Evolutionary conservation across 164 flowering plant genomes (phyloP).

Genomic region (Warburgia ugandensis): DNA sequence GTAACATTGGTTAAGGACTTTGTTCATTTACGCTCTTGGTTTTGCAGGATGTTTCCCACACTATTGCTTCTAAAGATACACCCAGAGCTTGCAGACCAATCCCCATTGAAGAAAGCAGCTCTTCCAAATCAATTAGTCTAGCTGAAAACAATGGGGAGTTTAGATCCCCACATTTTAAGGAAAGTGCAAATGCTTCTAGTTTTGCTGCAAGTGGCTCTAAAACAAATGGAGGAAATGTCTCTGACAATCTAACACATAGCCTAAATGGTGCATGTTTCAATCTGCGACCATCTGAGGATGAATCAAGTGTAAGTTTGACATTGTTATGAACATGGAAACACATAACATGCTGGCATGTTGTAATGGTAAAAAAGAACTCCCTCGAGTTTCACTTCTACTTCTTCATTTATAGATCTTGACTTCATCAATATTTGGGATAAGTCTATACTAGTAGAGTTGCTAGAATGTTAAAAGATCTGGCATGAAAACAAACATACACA

Average conservation of each 20-base stretch:
- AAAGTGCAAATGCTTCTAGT: constrained; percentile 23
- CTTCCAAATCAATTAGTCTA: constrained; percentile 40
- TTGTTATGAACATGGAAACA: neutral
- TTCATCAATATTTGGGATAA: too few relatives aligned
- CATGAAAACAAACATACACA: too few relatives aligned
- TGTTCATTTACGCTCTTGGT: constrained; percentile 2
- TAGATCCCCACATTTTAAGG: constrained; percentile 25
- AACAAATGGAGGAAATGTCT: constrained; percentile 17
- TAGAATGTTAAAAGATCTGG: too few relatives aligned
- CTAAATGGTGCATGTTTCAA: constrained; percentile 11
- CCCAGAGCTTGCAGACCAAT: constrained; percentile 30
- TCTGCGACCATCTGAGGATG: constrained; percentile 6
- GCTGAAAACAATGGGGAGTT: constrained; percentile 18
- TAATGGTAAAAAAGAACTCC: too few relatives aligned
- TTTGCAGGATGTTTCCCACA: constrained; percentile 37
- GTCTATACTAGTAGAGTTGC: too few relatives aligned
- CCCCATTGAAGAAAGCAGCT: constrained; percentile 61
- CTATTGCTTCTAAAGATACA: constrained; percentile 18
- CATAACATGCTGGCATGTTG: too few relatives aligned
- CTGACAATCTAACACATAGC: constrained; percentile 19
- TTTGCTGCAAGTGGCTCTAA: constrained; percentile 27
- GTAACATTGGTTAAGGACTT: too few relatives aligned
- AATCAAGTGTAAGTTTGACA: constrained; percentile 29
- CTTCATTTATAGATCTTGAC: too few relatives aligned
- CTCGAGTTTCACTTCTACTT: too few relatives aligned